phyloP scores from a whole-genome alignment of 371 early-diverging fungal genomes.

The Mortierella sp. region DNA sequence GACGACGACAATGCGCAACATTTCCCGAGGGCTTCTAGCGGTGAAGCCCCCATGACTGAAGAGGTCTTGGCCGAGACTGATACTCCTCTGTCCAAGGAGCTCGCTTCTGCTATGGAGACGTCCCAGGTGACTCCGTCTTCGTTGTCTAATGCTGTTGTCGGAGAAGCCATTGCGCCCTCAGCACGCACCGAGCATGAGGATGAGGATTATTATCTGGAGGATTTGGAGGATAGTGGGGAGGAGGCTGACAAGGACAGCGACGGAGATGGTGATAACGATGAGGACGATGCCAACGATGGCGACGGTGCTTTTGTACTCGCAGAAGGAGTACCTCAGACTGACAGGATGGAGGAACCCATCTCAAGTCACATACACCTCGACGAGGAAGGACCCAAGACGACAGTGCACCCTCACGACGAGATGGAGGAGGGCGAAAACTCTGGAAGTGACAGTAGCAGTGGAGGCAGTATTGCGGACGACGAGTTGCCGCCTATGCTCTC shows the following conservation, averaged over 20 bases:
- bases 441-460: neutral
- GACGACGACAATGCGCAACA: neutral
- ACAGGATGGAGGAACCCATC: neutral
- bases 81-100: neutral
- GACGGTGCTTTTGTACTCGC: neutral
- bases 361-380: neutral
- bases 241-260: neutral
- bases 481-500: neutral
- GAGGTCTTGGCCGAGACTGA: neutral
- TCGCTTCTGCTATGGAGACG: neutral
- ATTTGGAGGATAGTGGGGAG: conserved; percentile 15
- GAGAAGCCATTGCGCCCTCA: neutral
- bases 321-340: neutral
- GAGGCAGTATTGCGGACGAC: neutral
- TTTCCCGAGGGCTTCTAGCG: too few species aligned
- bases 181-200: conserved; percentile 4
- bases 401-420: conserved; percentile 19
- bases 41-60: neutral
- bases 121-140: neutral
- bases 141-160: neutral
- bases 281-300: neutral
- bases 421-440: neutral
- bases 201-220: conserved; percentile 8
- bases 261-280: neutral
- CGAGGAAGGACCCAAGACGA: neutral